Percentiles rank a stretch among this genome's conserved stretches.
Evolutionary conservation across 257 asterid genomes (phyloP).

Genomic region (Nicotiana knightiana): DNA sequence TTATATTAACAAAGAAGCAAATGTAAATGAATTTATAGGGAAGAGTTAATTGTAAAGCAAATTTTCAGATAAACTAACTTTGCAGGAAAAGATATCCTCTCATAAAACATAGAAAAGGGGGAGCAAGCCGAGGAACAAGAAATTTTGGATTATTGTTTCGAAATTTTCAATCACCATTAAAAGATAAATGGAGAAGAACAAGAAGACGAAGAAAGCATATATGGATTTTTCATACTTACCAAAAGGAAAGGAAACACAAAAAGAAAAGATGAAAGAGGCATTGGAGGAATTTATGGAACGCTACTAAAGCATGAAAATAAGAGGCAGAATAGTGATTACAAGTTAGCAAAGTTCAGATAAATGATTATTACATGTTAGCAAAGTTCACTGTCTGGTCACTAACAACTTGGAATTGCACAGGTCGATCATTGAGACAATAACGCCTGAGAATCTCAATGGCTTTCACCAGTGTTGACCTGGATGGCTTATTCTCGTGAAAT

Average conservation of each 20-base stretch:
- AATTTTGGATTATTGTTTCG: neutral
- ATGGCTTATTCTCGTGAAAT: constrained; percentile 97
- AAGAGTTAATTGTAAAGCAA: neutral
- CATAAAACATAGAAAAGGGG: neutral
- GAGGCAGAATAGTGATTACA: neutral
- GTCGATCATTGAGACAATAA: constrained; percentile 77
- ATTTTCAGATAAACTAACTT: neutral
- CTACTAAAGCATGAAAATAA: neutral
- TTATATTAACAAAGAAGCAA: neutral
- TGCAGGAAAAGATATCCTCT: neutral
- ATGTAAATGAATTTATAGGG: neutral
- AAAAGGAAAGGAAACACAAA: neutral
- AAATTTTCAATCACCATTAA: neutral
- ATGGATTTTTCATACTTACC: neutral
- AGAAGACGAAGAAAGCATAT: neutral
- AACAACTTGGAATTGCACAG: constrained; percentile 93
- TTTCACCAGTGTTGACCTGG: constrained; percentile 90
- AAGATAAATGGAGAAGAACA: no score
- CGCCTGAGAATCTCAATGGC: constrained; percentile 90
- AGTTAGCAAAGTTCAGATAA: constrained; percentile 47
- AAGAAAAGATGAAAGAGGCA: neutral
- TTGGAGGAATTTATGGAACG: neutral
- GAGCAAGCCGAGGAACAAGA: neutral
- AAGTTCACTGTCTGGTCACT: constrained; percentile 96
- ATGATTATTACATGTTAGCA: constrained; percentile 64